Conservation (phyloP, 805 yeast species). For the Kodamaea leandrae region DNA sequence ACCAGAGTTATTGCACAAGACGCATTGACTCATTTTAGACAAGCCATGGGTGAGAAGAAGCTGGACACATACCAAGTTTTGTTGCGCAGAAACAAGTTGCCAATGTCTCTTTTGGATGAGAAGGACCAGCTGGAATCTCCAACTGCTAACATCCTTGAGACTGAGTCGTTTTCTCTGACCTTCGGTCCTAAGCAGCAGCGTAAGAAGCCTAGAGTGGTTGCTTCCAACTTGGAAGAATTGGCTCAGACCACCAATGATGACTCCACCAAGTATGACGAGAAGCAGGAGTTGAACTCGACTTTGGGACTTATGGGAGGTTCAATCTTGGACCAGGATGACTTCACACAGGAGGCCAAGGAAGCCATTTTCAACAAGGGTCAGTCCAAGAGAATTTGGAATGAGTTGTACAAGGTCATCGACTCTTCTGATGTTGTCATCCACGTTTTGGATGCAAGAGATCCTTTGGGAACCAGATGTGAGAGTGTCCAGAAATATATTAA, state of each 20-base stretch:
- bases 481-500: slow-evolving; percentile 89
- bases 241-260: slow-evolving; percentile 58
- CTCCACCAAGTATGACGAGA: slow-evolving; percentile 63
- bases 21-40: slow-evolving; percentile 90
- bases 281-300: slow-evolving; percentile 69
- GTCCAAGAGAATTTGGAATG: slow-evolving; percentile 98
- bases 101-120: slow-evolving; percentile 93
- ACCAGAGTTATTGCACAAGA: slow-evolving; percentile 97
- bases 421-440: slow-evolving; percentile 97
- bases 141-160: slow-evolving; percentile 75
- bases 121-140: slow-evolving; percentile 76
- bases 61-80: slow-evolving; percentile 83
- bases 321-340: slow-evolving; percentile 64
- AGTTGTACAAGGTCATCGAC: slow-evolving; percentile 92
- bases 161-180: slow-evolving; percentile 76
- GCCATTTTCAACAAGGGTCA: slow-evolving; percentile 96
- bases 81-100: slow-evolving; percentile 84
- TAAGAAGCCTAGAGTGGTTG: slow-evolving; percentile 80
- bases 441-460: slow-evolving; percentile 96
- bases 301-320: slow-evolving; percentile 77
- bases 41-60: slow-evolving; percentile 84
- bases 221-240: slow-evolving; percentile 76
- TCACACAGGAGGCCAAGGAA: slow-evolving; percentile 89
- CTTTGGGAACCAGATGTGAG: slow-evolving; percentile 91
- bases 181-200: slow-evolving; percentile 96